These are phyloP conservation scores for Fraxinus platypoda DNA, from an alignment of 305 asterid genomes.

Conservation along the genomic window DNA sequence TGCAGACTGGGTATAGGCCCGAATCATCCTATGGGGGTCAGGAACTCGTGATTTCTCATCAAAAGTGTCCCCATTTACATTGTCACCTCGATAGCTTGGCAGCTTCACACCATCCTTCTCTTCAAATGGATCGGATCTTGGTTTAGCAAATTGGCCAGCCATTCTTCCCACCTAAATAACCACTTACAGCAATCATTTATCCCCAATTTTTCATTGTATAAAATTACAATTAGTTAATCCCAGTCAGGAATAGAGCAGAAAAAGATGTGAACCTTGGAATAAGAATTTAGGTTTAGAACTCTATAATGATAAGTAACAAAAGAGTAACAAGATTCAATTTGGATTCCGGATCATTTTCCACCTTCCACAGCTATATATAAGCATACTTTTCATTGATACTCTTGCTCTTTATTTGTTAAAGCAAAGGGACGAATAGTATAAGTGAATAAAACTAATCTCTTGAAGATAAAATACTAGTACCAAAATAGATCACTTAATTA, in stretches of 20 bases:
- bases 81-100: conserved; percentile 90
- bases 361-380: neutral
- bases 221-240: neutral
- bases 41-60: conserved; percentile 76
- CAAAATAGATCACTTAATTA: neutral
- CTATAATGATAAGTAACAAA: neutral
- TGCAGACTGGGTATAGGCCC: conserved; percentile 80
- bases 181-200: neutral
- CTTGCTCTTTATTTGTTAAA: neutral
- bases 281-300: neutral
- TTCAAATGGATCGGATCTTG: conserved; percentile 77
- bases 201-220: neutral
- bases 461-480: neutral
- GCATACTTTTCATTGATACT: neutral
- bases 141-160: conserved; percentile 96
- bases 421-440: neutral
- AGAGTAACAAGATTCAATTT: neutral
- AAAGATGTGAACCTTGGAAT: neutral
- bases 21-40: conserved; percentile 78
- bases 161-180: conserved; percentile 75
- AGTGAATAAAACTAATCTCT: neutral
- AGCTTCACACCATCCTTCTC: conserved; percentile 83
- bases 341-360: neutral
- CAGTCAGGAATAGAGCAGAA: neutral
- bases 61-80: conserved; percentile 76